Evolutionary conservation across 345 rosid genomes (phyloP), one percentile per base, ranked within the genome.

Genomic region (Excoecaria cochinchinensis): DNA sequence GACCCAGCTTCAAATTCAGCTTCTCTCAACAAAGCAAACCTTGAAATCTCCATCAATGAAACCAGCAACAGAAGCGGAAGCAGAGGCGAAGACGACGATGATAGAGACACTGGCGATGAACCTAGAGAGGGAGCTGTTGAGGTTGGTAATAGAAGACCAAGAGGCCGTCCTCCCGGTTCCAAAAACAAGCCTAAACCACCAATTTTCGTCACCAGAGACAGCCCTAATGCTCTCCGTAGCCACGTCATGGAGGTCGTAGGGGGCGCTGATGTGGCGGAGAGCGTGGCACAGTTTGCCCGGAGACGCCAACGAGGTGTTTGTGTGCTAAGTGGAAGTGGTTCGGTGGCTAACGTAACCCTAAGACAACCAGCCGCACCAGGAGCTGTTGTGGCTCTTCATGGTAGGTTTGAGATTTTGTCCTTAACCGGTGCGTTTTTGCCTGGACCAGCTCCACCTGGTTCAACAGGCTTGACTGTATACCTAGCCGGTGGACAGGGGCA

Each of bases 111-210:
- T 9, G 87, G 87, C 21, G 91, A 89, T 3, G 97, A 91, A 71
- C 90, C 87, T 42, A 87, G 75, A 80, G 95, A 89, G 58, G 94
- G 91, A 0, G 97, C 90, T 0, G 88, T 92, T 8, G 97, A 90
- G 53, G 74, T 86, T 2, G 92, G 90, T 6, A 92, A 61, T 67
- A 86, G 97, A 16, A 82, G 97, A 80, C 90, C 93, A 0, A 80
- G 97, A 57, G 97, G 97, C 19, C 87, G 97, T 11, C 97, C 97
- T 39, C 88, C 97, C 4, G 97, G 97, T 55, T 91, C 97, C 52
- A 91, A 87, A 76, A 91, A 91, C 87, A 91, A 86, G 80, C 88
- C 95, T 1, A 92, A 89, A 73, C 90, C 95, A 4, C 97, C 95
- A 44, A 87, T 92, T 52, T 86, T 90, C 51, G 90, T 92, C 52